phyloP scores from a whole-genome alignment of 495 filamentous ascomycete species.

The Talaromyces liani region DNA sequence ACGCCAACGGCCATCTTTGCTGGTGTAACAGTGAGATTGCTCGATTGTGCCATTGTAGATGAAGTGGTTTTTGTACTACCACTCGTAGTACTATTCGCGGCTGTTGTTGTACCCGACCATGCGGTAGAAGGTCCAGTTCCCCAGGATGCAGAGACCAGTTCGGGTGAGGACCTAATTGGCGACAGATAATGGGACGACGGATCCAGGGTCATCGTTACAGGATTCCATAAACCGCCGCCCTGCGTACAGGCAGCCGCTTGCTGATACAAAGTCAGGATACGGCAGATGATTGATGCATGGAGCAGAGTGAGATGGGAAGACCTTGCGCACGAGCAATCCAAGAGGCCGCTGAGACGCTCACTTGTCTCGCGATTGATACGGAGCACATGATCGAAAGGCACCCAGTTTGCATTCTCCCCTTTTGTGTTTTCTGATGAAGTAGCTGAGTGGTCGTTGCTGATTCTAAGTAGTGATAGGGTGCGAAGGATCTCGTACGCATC shows the following conservation, averaged over 20 bases:
- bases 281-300: slow-evolving; percentile 26
- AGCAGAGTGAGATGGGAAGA: slow-evolving; percentile 18
- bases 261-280: slow-evolving; percentile 24
- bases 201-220: no score
- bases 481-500: no score
- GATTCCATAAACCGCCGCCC: slow-evolving; percentile 3
- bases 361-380: slow-evolving; percentile 22
- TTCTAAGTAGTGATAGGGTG: no score
- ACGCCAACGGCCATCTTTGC: slow-evolving; percentile 13
- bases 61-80: no score
- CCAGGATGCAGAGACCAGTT: no score
- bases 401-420: slow-evolving; percentile 2
- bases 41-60: no score
- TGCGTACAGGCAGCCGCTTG: slow-evolving; percentile 18
- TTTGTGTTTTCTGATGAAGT: not conserved
- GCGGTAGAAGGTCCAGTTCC: no score
- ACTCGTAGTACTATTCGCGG: no score
- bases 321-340: slow-evolving; percentile 21
- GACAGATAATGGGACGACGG: no score
- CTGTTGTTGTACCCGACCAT: no score
- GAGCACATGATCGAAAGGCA: slow-evolving; percentile 22
- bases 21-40: not conserved
- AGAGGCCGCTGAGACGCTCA: slow-evolving; percentile 19
- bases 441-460: no score
- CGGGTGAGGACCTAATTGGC: no score